Evolutionary conservation across 2,329 filamentous ascomycete species (phyloP).

Genomic region (Escovopsis sp.): DNA sequence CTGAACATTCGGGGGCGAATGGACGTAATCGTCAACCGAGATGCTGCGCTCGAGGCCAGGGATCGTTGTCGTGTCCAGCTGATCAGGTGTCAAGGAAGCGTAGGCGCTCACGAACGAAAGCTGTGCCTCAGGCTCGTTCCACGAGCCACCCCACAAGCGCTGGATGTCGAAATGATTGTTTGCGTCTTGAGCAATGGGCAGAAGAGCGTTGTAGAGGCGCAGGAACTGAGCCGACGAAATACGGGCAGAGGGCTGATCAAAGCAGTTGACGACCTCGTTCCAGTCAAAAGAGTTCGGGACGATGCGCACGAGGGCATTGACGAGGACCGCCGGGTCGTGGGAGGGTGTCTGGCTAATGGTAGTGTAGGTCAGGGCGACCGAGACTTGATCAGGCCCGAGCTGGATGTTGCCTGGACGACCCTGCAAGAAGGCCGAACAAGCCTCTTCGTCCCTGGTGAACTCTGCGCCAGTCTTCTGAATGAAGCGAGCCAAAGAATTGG

Average conservation of each 20-base stretch:
- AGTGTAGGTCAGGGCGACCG: constrained; percentile 58
- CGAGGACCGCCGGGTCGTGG: constrained; percentile 37
- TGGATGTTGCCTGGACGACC: constrained; percentile 39
- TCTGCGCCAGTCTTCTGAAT: constrained; percentile 63
- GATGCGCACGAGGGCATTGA: constrained; percentile 49
- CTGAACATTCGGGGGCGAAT: constrained; percentile 33
- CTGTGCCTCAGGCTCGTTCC: constrained; percentile 77
- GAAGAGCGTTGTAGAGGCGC: constrained; percentile 62
- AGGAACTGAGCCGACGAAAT: constrained; percentile 71
- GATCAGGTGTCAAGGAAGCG: constrained; percentile 56
- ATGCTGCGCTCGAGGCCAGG: constrained; percentile 71
- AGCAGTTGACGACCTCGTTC: constrained; percentile 60
- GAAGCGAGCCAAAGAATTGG: constrained; percentile 44
- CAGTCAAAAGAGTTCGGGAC: constrained; percentile 50
- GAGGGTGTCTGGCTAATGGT: constrained; percentile 41
- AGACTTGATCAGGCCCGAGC: constrained; percentile 69
- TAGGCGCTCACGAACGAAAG: constrained; percentile 89
- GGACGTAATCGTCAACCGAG: constrained; percentile 40
- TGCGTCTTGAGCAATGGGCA: constrained; percentile 50
- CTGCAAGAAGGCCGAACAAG: constrained; percentile 40
- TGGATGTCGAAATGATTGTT: constrained; percentile 59
- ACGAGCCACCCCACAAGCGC: constrained; percentile 76
- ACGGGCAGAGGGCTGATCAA: constrained; percentile 65
- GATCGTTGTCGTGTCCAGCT: constrained; percentile 74
- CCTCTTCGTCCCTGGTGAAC: constrained; percentile 62